Evolutionary conservation across 1,284 basidiomycete genomes (phyloP).

Genomic region (Sutorius eximius): DNA sequence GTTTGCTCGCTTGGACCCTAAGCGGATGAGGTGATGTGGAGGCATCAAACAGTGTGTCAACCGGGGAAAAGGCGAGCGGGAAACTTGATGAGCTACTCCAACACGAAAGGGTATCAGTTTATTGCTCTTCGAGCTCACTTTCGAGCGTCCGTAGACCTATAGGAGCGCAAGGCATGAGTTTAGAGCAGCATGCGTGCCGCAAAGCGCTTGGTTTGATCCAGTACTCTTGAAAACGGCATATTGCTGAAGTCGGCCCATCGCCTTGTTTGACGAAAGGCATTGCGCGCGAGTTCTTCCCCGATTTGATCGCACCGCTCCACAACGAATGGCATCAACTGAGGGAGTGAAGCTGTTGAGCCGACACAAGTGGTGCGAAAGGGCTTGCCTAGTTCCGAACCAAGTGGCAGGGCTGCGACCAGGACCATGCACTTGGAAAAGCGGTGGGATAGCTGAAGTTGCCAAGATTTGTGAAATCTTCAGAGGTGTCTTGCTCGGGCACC

Average conservation of each 20-base stretch:
- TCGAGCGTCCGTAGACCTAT: background rate
- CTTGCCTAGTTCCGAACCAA: background rate
- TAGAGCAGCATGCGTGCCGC: background rate
- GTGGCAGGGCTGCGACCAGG: background rate
- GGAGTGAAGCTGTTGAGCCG: background rate
- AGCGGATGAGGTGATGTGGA: no score
- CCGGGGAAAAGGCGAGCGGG: no score
- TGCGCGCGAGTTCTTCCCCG: background rate
- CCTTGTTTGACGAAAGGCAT: background rate
- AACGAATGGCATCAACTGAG: background rate
- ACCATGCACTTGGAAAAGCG: background rate
- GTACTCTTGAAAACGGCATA: background rate
- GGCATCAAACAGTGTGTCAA: background rate
- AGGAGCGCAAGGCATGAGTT: background rate
- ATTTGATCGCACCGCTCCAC: background rate
- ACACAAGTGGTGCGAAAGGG: background rate
- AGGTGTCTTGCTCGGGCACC: background rate
- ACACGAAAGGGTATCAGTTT: background rate
- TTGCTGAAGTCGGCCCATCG: background rate
- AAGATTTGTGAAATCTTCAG: background rate
- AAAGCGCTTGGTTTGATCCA: background rate
- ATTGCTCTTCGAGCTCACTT: background rate
- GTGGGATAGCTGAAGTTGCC: background rate
- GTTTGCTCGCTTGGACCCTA: background rate
- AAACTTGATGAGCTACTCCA: background rate